Evolutionary conservation across 495 filamentous ascomycete genomes (phyloP).

Genomic region (Trypethelium eluteriae): DNA sequence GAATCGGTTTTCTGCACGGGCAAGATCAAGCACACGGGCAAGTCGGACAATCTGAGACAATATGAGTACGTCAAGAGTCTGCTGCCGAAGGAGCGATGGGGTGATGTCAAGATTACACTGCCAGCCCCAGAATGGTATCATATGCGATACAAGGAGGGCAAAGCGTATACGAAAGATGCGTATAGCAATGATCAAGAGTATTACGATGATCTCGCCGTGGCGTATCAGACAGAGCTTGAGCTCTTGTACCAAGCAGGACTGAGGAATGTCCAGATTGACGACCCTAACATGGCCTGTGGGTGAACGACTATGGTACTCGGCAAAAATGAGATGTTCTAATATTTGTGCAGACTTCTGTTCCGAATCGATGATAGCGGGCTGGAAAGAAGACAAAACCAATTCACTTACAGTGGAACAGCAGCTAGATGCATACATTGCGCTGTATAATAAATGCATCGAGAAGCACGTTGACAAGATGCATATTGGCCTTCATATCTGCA

Average conservation of each 20-base stretch:
- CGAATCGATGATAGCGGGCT: slow-evolving; percentile 53
- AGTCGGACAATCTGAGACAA: slow-evolving; percentile 29
- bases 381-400: slow-evolving; percentile 48
- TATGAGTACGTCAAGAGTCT: slow-evolving; percentile 33
- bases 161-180: slow-evolving; percentile 29
- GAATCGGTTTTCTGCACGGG: slow-evolving; percentile 59
- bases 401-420: slow-evolving; percentile 55
- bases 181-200: slow-evolving; percentile 35
- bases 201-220: slow-evolving; percentile 33
- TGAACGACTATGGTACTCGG: neutral
- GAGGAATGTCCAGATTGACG: slow-evolving; percentile 26
- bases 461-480: slow-evolving; percentile 50
- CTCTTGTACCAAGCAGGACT: slow-evolving; percentile 26
- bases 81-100: slow-evolving; percentile 31
- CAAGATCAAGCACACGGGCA: slow-evolving; percentile 32
- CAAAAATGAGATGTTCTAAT: slow-evolving; percentile 3
- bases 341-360: slow-evolving; percentile 48
- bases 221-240: slow-evolving; percentile 33
- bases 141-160: slow-evolving; percentile 31
- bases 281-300: slow-evolving; percentile 31
- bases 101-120: slow-evolving; percentile 35
- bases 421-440: slow-evolving; percentile 64
- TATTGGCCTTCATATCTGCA: slow-evolving; percentile 32
- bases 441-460: slow-evolving; percentile 67
- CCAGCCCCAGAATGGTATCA: slow-evolving; percentile 33